Percentiles rank a stretch among this genome's conserved stretches.
These are phyloP conservation scores for Pelargonium cotyledonis DNA, from an alignment of 441 rosid genomes.

Conservation along the genomic window DNA sequence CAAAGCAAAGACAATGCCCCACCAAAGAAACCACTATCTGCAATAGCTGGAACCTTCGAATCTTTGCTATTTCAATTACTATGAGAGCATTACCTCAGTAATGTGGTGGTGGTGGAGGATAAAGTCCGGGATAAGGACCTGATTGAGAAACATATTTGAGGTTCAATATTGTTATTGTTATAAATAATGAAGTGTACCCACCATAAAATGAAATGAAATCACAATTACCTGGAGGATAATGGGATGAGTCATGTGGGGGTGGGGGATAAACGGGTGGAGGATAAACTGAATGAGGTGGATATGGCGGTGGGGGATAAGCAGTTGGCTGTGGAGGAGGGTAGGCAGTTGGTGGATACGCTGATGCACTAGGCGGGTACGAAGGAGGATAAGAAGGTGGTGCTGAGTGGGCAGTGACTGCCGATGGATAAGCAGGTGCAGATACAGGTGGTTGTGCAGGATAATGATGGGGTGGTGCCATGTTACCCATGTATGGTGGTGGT, in stretches of 20 bases:
- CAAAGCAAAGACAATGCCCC: no score
- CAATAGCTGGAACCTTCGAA: neutral
- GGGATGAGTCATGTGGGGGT: slow-evolving; percentile 34
- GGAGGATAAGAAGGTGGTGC: slow-evolving; percentile 30
- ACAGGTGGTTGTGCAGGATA: neutral
- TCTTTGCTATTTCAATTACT: neutral
- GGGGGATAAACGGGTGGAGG: slow-evolving; percentile 29
- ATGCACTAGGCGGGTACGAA: slow-evolving; percentile 24
- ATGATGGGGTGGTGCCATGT: slow-evolving; percentile 7
- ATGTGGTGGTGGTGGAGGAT: slow-evolving; percentile 46
- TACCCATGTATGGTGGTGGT: slow-evolving; percentile 26
- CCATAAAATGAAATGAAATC: neutral
- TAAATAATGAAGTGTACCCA: neutral
- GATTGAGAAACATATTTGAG: slow-evolving; percentile 16
- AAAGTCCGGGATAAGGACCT: slow-evolving; percentile 53
- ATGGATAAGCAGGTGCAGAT: slow-evolving; percentile 8
- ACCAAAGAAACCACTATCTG: no score
- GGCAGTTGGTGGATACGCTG: slow-evolving; percentile 27
- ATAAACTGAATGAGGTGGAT: slow-evolving; percentile 22
- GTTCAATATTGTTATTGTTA: slow-evolving; percentile 1
- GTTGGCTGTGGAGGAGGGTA: slow-evolving; percentile 29
- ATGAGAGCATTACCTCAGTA: slow-evolving; percentile 29
- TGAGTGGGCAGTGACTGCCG: slow-evolving; percentile 33
- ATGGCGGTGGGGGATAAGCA: slow-evolving; percentile 40
- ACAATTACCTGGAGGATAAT: slow-evolving; percentile 31